A percentile compares a stretch with the other conserved stretches of the same genome.
phyloP scores from a whole-genome alignment of 2,329 filamentous ascomycete species.

The Xylaria sp. region DNA sequence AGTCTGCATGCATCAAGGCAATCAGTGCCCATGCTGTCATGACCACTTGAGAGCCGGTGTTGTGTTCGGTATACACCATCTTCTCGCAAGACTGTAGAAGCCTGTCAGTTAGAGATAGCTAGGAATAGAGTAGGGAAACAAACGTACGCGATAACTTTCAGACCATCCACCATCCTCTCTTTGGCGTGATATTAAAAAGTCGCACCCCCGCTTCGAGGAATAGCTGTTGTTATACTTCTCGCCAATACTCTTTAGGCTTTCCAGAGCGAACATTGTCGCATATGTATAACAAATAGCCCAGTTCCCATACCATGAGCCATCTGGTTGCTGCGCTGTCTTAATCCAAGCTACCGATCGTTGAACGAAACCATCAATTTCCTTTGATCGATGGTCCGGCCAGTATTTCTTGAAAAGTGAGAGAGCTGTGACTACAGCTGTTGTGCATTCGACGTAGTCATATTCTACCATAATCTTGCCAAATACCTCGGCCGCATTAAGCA shows the following conservation, averaged over 20 bases:
- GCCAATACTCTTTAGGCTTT: constrained; percentile 83
- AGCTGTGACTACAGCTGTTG: constrained; percentile 90
- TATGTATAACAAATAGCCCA: constrained; percentile 99
- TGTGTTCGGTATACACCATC: constrained; percentile 79
- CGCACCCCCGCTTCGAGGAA: constrained; percentile 78
- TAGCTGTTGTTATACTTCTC: constrained; percentile 82
- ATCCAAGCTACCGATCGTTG: constrained; percentile 83
- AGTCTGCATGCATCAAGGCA: constrained; percentile 83
- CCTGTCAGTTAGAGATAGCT: constrained; percentile 20
- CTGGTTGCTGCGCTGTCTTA: constrained; percentile 77
- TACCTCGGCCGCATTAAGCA: constrained; percentile 94
- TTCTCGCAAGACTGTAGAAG: constrained; percentile 75
- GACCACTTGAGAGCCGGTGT: constrained; percentile 83
- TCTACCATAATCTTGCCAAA: constrained; percentile 99
- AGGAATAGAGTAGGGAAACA: not conserved
- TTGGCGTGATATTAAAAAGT: constrained; percentile 88
- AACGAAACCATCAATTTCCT: constrained; percentile 81
- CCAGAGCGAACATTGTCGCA: constrained; percentile 94
- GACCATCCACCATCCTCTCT: constrained; percentile 94
- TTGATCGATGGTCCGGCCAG: constrained; percentile 81
- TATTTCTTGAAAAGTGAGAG: constrained; percentile 83
- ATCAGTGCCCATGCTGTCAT: constrained; percentile 94
- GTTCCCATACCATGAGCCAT: constrained; percentile 97
- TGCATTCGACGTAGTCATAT: constrained; percentile 98
- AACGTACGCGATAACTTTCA: constrained; percentile 81